phyloP scores from a whole-genome alignment of 805 yeast genomes.

The Kockiozyma suomiensis region DNA sequence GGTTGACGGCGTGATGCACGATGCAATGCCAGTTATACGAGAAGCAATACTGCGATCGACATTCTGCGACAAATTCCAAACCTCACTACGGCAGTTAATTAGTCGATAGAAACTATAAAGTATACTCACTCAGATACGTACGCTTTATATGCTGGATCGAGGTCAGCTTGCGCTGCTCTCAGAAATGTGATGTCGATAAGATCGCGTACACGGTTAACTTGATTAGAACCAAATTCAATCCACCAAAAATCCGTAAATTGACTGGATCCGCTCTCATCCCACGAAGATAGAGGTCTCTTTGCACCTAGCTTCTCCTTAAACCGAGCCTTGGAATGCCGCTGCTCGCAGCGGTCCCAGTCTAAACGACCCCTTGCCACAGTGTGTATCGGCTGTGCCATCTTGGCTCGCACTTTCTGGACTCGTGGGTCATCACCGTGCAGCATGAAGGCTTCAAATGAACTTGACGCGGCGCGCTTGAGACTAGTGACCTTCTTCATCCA shows the following conservation, averaged over 20 bases:
- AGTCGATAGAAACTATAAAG: background rate
- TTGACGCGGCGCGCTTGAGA: slow-evolving; percentile 15
- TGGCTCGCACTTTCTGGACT: background rate
- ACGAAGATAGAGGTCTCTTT: slow-evolving; percentile 14
- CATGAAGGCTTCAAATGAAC: slow-evolving; percentile 21
- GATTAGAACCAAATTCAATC: slow-evolving; percentile 16
- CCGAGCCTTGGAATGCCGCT: slow-evolving; percentile 16
- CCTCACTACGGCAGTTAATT: background rate
- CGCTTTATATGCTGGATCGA: slow-evolving; percentile 21
- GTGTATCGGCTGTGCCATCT: background rate
- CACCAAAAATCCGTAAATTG: slow-evolving; percentile 16
- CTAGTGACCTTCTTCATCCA: slow-evolving; percentile 8
- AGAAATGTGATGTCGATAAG: slow-evolving; percentile 11
- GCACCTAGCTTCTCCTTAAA: slow-evolving; percentile 11
- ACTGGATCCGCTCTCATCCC: slow-evolving; percentile 8
- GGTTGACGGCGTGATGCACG: slow-evolving; percentile 23
- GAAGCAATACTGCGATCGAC: slow-evolving; percentile 18
- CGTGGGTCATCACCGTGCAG: slow-evolving; percentile 20
- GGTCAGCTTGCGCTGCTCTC: slow-evolving; percentile 13
- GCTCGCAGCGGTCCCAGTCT: slow-evolving; percentile 21
- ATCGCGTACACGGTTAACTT: slow-evolving; percentile 20
- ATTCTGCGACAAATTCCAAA: slow-evolving; percentile 24
- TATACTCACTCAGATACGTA: background rate
- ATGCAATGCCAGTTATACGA: slow-evolving; percentile 7
- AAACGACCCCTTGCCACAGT: background rate